Conservation (phyloP, 73 alveolate species). For the Diophrys sp. region DNA sequence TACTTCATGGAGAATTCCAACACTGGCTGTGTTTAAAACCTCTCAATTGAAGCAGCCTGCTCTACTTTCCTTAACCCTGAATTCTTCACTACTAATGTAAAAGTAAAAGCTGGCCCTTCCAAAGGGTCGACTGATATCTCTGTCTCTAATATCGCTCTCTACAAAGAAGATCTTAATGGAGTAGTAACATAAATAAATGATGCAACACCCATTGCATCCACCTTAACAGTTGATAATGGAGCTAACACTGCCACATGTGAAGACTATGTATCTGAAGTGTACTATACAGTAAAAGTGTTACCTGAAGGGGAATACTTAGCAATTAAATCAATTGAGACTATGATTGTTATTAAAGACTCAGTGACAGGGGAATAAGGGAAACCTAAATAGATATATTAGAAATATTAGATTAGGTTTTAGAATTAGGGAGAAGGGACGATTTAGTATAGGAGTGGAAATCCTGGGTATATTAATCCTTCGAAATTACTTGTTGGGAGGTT, state of each 20-base stretch:
- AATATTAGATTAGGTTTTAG: neutral
- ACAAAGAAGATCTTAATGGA: too few species aligned
- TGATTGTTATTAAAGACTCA: neutral
- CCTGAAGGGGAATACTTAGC: slow-evolving; percentile 16
- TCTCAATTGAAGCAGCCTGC: neutral
- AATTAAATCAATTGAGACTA: neutral
- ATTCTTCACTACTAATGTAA: neutral
- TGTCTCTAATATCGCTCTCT: too few species aligned
- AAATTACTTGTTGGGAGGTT: slow-evolving; percentile 8
- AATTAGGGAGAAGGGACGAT: neutral
- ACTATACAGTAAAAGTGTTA: slow-evolving; percentile 12
- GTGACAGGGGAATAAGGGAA: neutral
- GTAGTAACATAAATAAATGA: too few species aligned
- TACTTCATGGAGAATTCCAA: neutral
- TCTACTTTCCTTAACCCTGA: neutral
- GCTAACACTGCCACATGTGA: slow-evolving; percentile 10
- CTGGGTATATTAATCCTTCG: slow-evolving; percentile 12
- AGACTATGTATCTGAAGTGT: slow-evolving; percentile 6
- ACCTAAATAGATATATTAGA: neutral
- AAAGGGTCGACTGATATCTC: neutral
- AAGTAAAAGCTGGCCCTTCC: neutral
- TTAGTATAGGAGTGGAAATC: slow-evolving; percentile 18
- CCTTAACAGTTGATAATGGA: too few species aligned
- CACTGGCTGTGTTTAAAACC: neutral
- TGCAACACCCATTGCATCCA: too few species aligned